Evolutionary conservation across 176 grass and related monocot genomes (phyloP).

Genomic region (Phoenix roebelenii): DNA sequence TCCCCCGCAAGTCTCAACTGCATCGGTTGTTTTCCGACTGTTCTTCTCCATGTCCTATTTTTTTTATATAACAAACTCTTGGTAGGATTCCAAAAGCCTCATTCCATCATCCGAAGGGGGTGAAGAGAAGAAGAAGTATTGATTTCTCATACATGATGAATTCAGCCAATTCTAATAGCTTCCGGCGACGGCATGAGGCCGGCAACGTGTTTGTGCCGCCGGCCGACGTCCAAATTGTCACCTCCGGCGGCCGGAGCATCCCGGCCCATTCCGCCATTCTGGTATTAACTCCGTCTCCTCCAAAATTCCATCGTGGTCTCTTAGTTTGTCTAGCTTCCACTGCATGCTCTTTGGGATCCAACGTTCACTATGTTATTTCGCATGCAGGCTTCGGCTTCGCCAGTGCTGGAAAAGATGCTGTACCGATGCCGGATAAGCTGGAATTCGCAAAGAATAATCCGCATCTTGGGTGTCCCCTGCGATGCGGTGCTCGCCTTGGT

Average conservation of each 20-base stretch:
- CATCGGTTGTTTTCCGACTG: too few relatives aligned
- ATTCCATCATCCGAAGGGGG: too few relatives aligned
- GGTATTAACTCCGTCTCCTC: constrained; percentile 20
- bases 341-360: too few relatives aligned
- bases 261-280: constrained; percentile 66
- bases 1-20: too few relatives aligned
- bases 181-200: neutral
- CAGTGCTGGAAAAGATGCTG: constrained; percentile 72
- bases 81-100: too few relatives aligned
- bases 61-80: too few relatives aligned
- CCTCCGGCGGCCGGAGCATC: constrained; percentile 65
- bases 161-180: neutral
- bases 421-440: constrained; percentile 28
- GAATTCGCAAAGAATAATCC: constrained; percentile 31
- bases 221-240: constrained; percentile 50
- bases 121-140: too few relatives aligned
- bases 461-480: constrained; percentile 40
- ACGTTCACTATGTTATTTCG: neutral
- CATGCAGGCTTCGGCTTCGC: constrained; percentile 52
- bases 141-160: too few relatives aligned
- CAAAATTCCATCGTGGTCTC: too few relatives aligned
- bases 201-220: constrained; percentile 11
- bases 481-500: constrained; percentile 65
- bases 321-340: too few relatives aligned
- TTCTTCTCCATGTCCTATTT: too few relatives aligned